Evolutionary conservation across 805 yeast genomes (phyloP), one percentile per base, ranked within the genome.

Genomic region (Candida odintsovae): DNA sequence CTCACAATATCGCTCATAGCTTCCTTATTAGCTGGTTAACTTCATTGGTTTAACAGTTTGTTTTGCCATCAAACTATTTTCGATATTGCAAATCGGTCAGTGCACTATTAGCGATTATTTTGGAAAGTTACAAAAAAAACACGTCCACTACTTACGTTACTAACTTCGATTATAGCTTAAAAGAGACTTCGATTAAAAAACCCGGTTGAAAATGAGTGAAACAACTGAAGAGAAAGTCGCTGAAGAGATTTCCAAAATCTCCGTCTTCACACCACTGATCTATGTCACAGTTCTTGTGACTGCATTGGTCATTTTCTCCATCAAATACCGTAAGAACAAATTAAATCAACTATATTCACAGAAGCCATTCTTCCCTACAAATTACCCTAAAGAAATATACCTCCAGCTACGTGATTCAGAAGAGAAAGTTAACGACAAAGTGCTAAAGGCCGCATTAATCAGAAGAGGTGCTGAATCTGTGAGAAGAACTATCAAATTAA

Each of bases 381-480:
- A 86, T 65, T 73, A 77, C 51, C 77, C 88, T 5, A 73, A 79
- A 52, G 83, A 80, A 47, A 62, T 88, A 50, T 89, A 83, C 63
- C 63, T 71, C 44, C 75, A 81, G 41, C 69, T 90, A 46, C 77
- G 78, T 56, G 69, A 68, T 15, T 71, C 70, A 56, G 67, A 63
- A 7, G 73, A 73, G 25, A 78, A 78, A 50, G 86, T 90, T 6
- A 90, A 90, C 52, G 92, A 84, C 21, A 87, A 83, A 58, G 82
- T 87, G 19, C 56, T 86, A 56, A 85, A 84, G 59, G 83, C 87
- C 15, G 86, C 86, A 2, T 59, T 82, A 38, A 58, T 82, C 44
- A 75, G 78, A 55, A 76, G 87, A 67, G 87, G 95, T n/a, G 85
- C 90, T 9, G 98, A 92, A 67, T 86, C 90, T 11, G 72, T 94